These are phyloP conservation scores for Schizosaccharomyces japonicus DNA, from an alignment of 805 yeast species.

Conservation along the genomic window DNA sequence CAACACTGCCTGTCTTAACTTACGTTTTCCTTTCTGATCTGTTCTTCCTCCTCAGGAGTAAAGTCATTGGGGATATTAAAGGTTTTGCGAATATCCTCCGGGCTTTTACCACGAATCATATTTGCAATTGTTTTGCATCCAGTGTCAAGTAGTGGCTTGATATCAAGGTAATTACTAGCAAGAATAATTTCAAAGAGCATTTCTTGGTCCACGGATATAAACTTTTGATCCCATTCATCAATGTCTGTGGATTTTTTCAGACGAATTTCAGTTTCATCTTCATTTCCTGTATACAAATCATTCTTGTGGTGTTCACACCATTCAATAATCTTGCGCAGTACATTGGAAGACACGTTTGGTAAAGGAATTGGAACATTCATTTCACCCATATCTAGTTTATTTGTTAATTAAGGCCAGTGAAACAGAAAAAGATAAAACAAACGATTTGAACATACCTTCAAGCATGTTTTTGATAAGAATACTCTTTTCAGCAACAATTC, in stretches of 20 bases:
- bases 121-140: slow-evolving; percentile 28
- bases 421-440: too few species aligned
- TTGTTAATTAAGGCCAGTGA: too few species aligned
- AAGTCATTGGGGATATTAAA: slow-evolving; percentile 24
- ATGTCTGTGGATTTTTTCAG: slow-evolving; percentile 57
- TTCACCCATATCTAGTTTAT: slow-evolving; percentile 20
- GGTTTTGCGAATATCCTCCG: slow-evolving; percentile 24
- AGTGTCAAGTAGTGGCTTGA: slow-evolving; percentile 22
- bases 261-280: slow-evolving; percentile 45
- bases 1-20: too few species aligned
- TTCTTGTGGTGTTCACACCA: slow-evolving; percentile 85
- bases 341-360: slow-evolving; percentile 66
- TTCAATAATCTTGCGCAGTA: slow-evolving; percentile 71
- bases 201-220: slow-evolving; percentile 68
- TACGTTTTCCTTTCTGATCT: slow-evolving; percentile 19
- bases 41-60: slow-evolving; percentile 26
- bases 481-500: slow-evolving; percentile 68
- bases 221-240: slow-evolving; percentile 87
- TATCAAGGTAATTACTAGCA: slow-evolving; percentile 25
- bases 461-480: slow-evolving; percentile 67
- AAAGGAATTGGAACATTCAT: slow-evolving; percentile 59
- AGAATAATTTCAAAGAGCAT: slow-evolving; percentile 26
- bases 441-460: slow-evolving; percentile 25
- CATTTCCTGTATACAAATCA: slow-evolving; percentile 36
- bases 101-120: slow-evolving; percentile 24